Base-by-base conservation (phyloP, 2,329 filamentous ascomycete species). In the Corinectria fuckeliana region DNA sequence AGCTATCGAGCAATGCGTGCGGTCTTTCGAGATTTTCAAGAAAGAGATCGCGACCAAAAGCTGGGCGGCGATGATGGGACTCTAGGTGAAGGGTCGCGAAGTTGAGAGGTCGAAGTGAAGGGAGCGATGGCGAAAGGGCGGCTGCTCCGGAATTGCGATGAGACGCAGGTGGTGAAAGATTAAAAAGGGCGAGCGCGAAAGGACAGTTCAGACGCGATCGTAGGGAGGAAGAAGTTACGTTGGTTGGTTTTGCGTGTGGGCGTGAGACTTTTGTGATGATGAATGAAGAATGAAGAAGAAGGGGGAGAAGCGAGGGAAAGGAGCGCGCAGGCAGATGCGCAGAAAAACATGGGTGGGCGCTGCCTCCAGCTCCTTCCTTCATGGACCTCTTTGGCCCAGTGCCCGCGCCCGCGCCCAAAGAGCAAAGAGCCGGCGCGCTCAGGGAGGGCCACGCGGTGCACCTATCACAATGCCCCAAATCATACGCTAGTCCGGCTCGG, bases 331-430 rank as follows among this genome's bases (percentile, higher is more conserved):
- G 56, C 55, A 63, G 48, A 58, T 38, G 54, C 53, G 55, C 49
- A 65, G 64, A 42, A 71, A 71, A 71, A 68, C 61, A 70, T 53
- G 65, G 67, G 69, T 66, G 66, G 67, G 64, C 61, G 61, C 55
- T 61, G 62, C 61, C 54, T 60, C 59, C 59, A 48, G 59, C 60
- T 62, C 60, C 42, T 66, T 64, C 56, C 59, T n/a, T n/a, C n/a
- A n/a, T n/a, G n/a, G n/a, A 34, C 39, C 54, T 56, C 50, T 56
- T 56, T 65, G 63, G 57, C 63, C n/a, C n/a, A n/a, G n/a, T n/a
- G n/a, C n/a, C n/a, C 32, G 32, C n/a, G 32, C n/a, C n/a, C n/a
- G 32, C 32, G 32, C 28, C 28, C 28, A 30, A 30, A 13, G 51
- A 58, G 61, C 56, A 62, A 62, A 21, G 51, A 58, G 61, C 50